These are phyloP conservation scores for Linum tenue DNA, from an alignment of 345 rosid genomes.

Conservation along the genomic window DNA sequence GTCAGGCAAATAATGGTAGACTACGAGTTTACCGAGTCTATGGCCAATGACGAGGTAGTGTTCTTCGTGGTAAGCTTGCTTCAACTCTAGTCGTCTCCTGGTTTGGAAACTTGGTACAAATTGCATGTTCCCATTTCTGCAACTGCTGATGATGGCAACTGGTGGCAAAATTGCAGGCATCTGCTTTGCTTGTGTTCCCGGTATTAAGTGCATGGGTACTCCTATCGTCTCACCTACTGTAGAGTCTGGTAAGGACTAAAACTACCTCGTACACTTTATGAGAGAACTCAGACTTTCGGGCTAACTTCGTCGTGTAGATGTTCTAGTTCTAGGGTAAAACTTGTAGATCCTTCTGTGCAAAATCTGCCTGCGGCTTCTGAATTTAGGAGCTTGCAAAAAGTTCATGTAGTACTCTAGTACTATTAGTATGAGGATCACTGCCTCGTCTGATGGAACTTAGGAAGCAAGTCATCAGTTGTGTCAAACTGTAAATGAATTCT, in stretches of 20 bases:
- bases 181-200: conserved; percentile 60
- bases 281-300: too few relatives aligned
- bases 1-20: conserved; percentile 54
- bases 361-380: too few relatives aligned
- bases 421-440: too few relatives aligned
- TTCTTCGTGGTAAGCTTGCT: conserved; percentile 58
- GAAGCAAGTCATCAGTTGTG: too few relatives aligned
- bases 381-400: too few relatives aligned
- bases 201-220: conserved; percentile 54
- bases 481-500: too few relatives aligned
- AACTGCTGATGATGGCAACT: neutral
- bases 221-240: conserved; percentile 26
- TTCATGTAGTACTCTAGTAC: too few relatives aligned
- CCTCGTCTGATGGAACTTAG: too few relatives aligned
- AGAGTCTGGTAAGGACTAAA: neutral
- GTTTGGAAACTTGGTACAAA: neutral
- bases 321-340: too few relatives aligned
- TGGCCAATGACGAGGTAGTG: conserved; percentile 54
- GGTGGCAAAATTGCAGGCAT: conserved; percentile 45
- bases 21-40: conserved; percentile 44
- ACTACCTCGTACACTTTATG: neutral
- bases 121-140: conserved; percentile 3
- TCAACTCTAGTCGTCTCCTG: neutral
- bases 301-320: too few relatives aligned
- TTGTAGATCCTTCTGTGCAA: too few relatives aligned